Conservation (phyloP, 176 grass and related monocot species). For the Dactylis glomerata region DNA sequence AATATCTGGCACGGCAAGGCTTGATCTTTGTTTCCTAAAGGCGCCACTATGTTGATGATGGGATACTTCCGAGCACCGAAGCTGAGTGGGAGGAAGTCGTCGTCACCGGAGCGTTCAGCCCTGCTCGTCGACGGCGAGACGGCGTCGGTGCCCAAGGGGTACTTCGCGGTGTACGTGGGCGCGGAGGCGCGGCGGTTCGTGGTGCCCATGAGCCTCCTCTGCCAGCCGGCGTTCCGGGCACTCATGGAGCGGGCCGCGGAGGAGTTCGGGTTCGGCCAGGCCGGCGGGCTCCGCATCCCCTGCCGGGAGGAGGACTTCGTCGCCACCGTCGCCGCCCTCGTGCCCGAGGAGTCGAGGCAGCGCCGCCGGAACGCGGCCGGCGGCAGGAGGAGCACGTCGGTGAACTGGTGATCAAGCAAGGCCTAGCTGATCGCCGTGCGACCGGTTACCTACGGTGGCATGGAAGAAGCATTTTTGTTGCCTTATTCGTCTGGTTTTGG, state of each 20-base stretch:
- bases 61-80: conserved; percentile 46
- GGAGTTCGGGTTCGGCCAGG: conserved; percentile 67
- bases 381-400: background rate
- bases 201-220: conserved; percentile 54
- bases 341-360: background rate
- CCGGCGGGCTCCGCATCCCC: conserved; percentile 45
- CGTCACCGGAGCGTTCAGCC: background rate
- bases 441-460: background rate
- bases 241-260: conserved; percentile 65
- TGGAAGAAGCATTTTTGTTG: background rate
- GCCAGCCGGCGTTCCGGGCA: conserved; percentile 33
- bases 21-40: background rate
- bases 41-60: conserved; percentile 8
- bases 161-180: conserved; percentile 64
- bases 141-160: conserved; percentile 42
- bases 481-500: background rate
- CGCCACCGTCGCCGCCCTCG: conserved; percentile 23
- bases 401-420: background rate
- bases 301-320: conserved; percentile 53
- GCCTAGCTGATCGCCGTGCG: background rate
- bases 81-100: conserved; percentile 21
- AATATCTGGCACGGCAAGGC: background rate
- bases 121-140: background rate
- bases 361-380: background rate
- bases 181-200: conserved; percentile 45